Base-by-base conservation (phyloP, 1,284 basidiomycete species). In the Microbotryum intermedium region DNA sequence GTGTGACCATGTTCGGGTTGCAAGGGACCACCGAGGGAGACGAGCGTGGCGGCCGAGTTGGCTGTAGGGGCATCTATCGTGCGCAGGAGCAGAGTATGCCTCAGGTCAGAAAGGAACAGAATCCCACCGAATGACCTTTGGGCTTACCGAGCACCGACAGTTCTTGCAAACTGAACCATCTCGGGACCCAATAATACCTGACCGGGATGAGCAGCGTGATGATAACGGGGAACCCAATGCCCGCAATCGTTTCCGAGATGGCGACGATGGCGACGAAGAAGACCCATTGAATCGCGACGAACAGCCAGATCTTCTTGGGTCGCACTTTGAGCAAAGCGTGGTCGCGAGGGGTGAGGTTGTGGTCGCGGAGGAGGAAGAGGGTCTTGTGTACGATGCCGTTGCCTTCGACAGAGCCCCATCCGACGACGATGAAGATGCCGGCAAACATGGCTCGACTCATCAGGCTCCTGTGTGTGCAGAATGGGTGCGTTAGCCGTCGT, bases 251-350 rank as follows among this genome's bases (percentile, higher is more conserved):
- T 73, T 95, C 91, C 1, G 89, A 91, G 68, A 97, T 85, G 0
- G 88, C 88, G 72, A 95, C 90, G 0, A 91, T 93, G 7, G 86
- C 84, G 0, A 86, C 91, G 68, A 97, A 97, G 13, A 87, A 89
- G 7, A 87, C 66, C 55, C 95, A 81, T 74, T 97, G 89, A 42
- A 95, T 80, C 6, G 78, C 76, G 2, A 90, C 77, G 73, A 91
- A 97, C 8, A 90, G 74, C n/a, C 85, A 69, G 57, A 97, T 84
- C 45, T 86, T 81, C 0, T 82, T 84, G 71, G 83, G 85, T 56
- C 87, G 82, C 28, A 97, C 85, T 67, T 78, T 79, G 39, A 80
- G 80, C 4, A 95, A 80, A 0, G 89, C 87, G 30, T 92, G 87
- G 43, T 81, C 73, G 1, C 75, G 72, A 2, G 83, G 78, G 0